phyloP scores from a whole-genome alignment of 768 basidiomycete species.

The Galerina sulciceps region DNA sequence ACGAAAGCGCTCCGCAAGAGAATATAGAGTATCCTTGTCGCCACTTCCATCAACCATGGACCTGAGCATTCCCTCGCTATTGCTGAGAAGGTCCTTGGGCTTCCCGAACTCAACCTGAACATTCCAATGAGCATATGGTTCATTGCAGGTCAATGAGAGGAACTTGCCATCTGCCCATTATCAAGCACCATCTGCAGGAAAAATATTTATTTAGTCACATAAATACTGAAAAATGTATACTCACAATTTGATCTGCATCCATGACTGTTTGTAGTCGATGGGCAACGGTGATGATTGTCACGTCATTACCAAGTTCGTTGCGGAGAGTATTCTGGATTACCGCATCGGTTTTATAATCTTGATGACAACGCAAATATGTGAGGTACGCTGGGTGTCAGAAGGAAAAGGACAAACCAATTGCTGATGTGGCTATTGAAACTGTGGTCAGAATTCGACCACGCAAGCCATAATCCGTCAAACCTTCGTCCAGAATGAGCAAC shows the following conservation, averaged over 20 bases:
- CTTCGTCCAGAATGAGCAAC: constrained; percentile 56
- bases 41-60: constrained; percentile 61
- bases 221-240: constrained; percentile 12
- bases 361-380: neutral
- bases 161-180: constrained; percentile 40
- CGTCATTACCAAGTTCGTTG: constrained; percentile 60
- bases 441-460: neutral
- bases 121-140: neutral
- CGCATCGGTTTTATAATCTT: constrained; percentile 62
- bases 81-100: constrained; percentile 52
- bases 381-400: neutral
- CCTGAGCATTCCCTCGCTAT: constrained; percentile 51
- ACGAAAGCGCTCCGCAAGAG: constrained; percentile 32
- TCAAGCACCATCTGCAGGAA: constrained; percentile 45
- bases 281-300: constrained; percentile 68
- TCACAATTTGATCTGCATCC: constrained; percentile 58
- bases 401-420: constrained; percentile 24
- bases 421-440: constrained; percentile 36
- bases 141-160: neutral
- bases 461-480: neutral
- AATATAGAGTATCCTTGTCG: constrained; percentile 52
- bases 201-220: neutral
- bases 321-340: constrained; percentile 72
- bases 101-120: constrained; percentile 56
- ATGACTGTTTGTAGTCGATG: constrained; percentile 71